phyloP scores from a whole-genome alignment of 306 rosid species.

The Cajanus cajan region DNA sequence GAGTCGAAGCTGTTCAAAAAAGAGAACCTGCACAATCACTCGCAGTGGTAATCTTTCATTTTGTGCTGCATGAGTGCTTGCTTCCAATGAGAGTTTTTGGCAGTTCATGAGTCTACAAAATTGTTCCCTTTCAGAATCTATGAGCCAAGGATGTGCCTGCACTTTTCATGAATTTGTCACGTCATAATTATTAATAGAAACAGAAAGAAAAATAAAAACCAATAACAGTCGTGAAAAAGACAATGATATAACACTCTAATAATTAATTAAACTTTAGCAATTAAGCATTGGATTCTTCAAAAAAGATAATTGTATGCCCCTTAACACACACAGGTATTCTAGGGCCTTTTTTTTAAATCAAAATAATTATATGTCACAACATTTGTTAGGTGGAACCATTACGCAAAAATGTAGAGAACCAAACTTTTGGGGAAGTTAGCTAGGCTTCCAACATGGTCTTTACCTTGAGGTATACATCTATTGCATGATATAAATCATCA shows the following conservation, averaged over 20 bases:
- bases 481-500: conserved; percentile 81
- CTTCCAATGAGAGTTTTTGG: conserved; percentile 81
- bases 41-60: conserved; percentile 82
- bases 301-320: neutral
- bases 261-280: neutral
- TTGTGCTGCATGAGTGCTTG: conserved; percentile 87
- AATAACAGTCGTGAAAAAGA: neutral
- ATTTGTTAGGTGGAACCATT: neutral
- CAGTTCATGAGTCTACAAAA: conserved; percentile 83
- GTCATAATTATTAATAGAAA: conserved; percentile 11
- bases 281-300: neutral
- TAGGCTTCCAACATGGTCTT: neutral
- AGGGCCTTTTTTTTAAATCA: neutral
- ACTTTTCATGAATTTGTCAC: conserved; percentile 20
- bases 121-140: conserved; percentile 81
- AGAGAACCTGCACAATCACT: conserved; percentile 77
- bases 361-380: neutral
- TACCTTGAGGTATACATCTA: conserved; percentile 88
- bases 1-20: conserved; percentile 85
- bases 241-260: neutral
- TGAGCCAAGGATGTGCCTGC: conserved; percentile 88
- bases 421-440: neutral
- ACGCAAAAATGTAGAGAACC: neutral
- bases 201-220: too few species aligned
- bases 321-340: neutral